Conservation (phyloP, 1,284 basidiomycete genomes). For the Agaricales sp. region DNA sequence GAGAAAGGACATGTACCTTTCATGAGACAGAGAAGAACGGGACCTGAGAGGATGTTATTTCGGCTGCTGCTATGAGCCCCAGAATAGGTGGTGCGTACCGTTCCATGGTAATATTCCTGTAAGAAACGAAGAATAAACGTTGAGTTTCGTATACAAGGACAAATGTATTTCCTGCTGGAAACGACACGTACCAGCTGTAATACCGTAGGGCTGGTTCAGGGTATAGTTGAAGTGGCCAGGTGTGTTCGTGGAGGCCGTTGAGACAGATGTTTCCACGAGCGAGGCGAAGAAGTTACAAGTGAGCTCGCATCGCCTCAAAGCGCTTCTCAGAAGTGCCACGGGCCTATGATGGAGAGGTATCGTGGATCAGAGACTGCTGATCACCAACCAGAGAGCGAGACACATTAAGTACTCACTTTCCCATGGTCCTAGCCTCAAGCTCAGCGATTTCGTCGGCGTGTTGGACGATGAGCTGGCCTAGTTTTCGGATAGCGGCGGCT, state of each 20-base stretch:
- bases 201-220: constrained; percentile 3
- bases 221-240: constrained; percentile 2
- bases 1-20: no score
- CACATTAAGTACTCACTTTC: constrained; percentile 1
- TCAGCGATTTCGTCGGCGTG: constrained; percentile 1
- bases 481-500: neutral
- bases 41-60: no score
- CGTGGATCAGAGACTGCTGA: no score
- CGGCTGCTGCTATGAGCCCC: no score
- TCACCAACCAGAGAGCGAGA: neutral
- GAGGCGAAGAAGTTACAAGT: neutral
- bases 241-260: constrained; percentile 1
- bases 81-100: no score
- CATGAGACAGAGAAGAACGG: no score
- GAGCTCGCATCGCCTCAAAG: neutral
- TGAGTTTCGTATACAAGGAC: neutral
- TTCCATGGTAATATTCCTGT: constrained; percentile 3
- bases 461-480: neutral
- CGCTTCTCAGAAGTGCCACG: neutral
- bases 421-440: neutral
- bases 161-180: no score
- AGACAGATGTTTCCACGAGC: neutral
- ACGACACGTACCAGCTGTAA: constrained; percentile 1
- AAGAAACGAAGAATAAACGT: no score
- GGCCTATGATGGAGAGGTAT: neutral